Evolutionary conservation across 352 stramenopile species (phyloP), one percentile per base, ranked within the genome.

Genomic region (Peronospora destructor): DNA sequence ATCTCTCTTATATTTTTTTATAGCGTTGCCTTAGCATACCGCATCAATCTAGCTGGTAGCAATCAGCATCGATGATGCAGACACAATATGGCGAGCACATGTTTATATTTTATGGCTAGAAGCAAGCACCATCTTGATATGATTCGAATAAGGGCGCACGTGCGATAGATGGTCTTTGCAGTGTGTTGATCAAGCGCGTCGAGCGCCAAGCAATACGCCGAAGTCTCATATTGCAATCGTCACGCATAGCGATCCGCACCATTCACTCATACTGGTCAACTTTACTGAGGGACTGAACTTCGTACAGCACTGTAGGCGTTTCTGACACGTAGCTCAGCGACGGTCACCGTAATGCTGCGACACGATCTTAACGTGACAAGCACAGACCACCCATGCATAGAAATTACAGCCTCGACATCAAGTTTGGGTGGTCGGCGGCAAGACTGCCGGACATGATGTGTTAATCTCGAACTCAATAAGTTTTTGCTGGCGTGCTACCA

Each of bases 241-340:
- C 42, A 28, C 19, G 54, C 35, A 17, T 21, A 29, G 25, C 14
- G 25, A 28, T 21, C 39, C 43, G 12, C 26, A 34, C 19, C n/a
- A 36, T 47, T 60, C 28, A 35, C 45, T 50, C 17, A n/a, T 23
- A 11, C 36, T 35, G 45, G 44, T 28, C 49, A 51, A 26, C 23
- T 26, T 1, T 26, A 26, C 23, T 26, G 23, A 26, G 23, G 23
- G 4, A 26, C 23, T 26, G 4, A 26, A 6, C 23, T 6, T 26
- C 23, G 23, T 4, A 62, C 54, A 53, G 12, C 11, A 58, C 28
- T 30, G 32, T 29, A 17, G 6, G 34, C n/a, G 9, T 46, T 29
- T 17, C 35, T 57, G 40, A 50, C 33, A 47, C 26, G 14, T 6
- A 32, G 28, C 5, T 32, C 28, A 32, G 7, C 3, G 28, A 16